Conservation (phyloP, 768 basidiomycete genomes). For the Leccinum pellstonianum region DNA sequence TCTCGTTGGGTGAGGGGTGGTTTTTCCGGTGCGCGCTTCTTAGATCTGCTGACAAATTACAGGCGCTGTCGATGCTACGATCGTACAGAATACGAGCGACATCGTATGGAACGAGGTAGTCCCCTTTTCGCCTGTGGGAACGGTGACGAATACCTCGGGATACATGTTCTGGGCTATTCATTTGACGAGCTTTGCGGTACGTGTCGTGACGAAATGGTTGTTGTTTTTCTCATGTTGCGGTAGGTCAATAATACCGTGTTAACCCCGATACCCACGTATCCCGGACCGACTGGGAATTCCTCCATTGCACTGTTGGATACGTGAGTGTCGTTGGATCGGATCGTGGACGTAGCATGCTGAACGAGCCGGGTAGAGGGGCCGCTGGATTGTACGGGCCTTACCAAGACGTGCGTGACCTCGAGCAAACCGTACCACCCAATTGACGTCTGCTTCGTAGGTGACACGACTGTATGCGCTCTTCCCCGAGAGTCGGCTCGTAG, state of each 20-base stretch:
- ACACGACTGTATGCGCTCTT: conserved; percentile 61
- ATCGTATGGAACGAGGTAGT: conserved; percentile 76
- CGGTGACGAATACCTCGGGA: conserved; percentile 58
- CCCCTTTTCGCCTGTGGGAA: conserved; percentile 65
- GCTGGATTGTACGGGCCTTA: conserved; percentile 74
- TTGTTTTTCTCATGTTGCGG: conserved; percentile 6
- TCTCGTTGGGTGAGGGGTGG: conserved; percentile 54
- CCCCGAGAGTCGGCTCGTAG: conserved; percentile 65
- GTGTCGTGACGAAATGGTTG: neutral
- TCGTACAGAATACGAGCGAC: conserved; percentile 57
- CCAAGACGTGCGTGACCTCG: conserved; percentile 56
- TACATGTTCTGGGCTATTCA: conserved; percentile 78
- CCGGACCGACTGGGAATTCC: conserved; percentile 47
- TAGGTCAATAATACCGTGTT: conserved; percentile 59
- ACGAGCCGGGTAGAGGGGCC: conserved; percentile 46
- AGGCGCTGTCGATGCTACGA: conserved; percentile 76
- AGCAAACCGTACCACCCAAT: neutral
- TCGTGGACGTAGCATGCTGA: conserved; percentile 2
- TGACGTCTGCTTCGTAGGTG: conserved; percentile 45
- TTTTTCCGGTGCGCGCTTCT: neutral
- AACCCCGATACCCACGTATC: conserved; percentile 62
- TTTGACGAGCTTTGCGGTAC: conserved; percentile 53
- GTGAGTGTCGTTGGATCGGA: conserved; percentile 41
- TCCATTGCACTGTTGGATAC: conserved; percentile 74
- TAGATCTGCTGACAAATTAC: neutral